Evolutionary conservation across 768 basidiomycete genomes (phyloP).

Genomic region (Lepiota venenata): DNA sequence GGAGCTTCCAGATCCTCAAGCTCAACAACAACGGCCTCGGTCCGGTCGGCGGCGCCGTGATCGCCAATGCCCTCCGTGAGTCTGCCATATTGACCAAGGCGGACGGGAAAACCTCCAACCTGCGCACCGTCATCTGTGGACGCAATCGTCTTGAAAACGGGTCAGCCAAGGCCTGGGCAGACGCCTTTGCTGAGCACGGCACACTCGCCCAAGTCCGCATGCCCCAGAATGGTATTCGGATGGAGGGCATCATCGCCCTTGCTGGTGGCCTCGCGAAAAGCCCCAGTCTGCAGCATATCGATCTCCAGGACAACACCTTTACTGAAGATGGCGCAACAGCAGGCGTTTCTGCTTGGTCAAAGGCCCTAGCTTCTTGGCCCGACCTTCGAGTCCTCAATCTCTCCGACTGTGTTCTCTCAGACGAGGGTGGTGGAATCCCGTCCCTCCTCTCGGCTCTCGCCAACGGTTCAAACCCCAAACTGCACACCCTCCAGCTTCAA

Average conservation of each 20-base stretch:
- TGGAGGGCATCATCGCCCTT: constrained; percentile 82
- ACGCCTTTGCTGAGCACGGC: constrained; percentile 83
- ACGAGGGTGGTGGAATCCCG: constrained; percentile 79
- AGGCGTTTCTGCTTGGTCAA: constrained; percentile 57
- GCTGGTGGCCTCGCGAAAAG: constrained; percentile 72
- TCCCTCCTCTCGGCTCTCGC: constrained; percentile 57
- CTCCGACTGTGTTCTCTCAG: constrained; percentile 86
- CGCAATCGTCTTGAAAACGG: constrained; percentile 96
- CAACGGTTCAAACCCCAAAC: constrained; percentile 66
- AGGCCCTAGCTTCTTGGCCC: constrained; percentile 67
- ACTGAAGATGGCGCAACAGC: constrained; percentile 51
- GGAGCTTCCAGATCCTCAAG: constrained; percentile 77
- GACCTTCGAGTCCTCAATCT: constrained; percentile 77
- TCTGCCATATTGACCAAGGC: constrained; percentile 68
- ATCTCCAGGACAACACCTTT: constrained; percentile 92
- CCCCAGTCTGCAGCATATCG: constrained; percentile 65
- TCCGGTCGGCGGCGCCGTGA: constrained; percentile 78
- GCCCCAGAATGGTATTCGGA: constrained; percentile 98
- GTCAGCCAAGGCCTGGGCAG: constrained; percentile 78
- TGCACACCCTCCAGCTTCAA: constrained; percentile 79
- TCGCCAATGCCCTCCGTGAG: constrained; percentile 79
- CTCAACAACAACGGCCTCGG: constrained; percentile 98
- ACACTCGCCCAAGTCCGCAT: constrained; percentile 83
- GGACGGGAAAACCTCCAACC: constrained; percentile 65
- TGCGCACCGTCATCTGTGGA: constrained; percentile 85